phyloP scores from a whole-genome alignment of 371 early-diverging fungal species.

The Lichtheimia ramosa region DNA sequence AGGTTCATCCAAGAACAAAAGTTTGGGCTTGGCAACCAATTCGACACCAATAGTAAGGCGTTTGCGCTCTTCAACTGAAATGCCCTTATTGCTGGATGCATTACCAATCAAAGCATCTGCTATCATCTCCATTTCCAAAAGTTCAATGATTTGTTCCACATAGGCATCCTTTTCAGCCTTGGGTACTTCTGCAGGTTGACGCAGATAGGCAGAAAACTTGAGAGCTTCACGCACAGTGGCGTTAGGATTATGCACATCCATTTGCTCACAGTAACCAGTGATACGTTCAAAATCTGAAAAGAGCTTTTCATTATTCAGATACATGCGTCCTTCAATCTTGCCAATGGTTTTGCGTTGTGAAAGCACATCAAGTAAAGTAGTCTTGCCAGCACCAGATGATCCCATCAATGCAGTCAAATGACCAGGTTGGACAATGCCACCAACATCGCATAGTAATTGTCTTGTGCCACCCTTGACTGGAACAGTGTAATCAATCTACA shows the following conservation, averaged over 20 bases:
- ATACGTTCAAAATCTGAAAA: conserved; percentile 58
- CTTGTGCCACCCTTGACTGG: conserved; percentile 43
- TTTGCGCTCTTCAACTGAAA: conserved; percentile 62
- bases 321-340: conserved; percentile 64
- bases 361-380: conserved; percentile 76
- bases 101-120: conserved; percentile 53
- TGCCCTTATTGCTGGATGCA: conserved; percentile 38
- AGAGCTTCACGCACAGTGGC: conserved; percentile 61
- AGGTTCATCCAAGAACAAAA: conserved; percentile 86
- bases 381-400: conserved; percentile 82
- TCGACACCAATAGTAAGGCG: conserved; percentile 66
- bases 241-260: conserved; percentile 68
- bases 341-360: conserved; percentile 75
- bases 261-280: conserved; percentile 78
- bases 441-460: conserved; percentile 46
- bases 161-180: conserved; percentile 53
- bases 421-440: conserved; percentile 61
- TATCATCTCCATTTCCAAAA: conserved; percentile 57
- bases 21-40: conserved; percentile 69
- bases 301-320: conserved; percentile 49
- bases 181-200: conserved; percentile 55
- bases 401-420: conserved; percentile 81
- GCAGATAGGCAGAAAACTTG: conserved; percentile 64
- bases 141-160: conserved; percentile 62
- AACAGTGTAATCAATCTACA: conserved; percentile 50